Percentiles rank a stretch among this genome's conserved stretches.
phyloP scores from a whole-genome alignment of 352 stramenopile genomes.

The Pythium periplocum region DNA sequence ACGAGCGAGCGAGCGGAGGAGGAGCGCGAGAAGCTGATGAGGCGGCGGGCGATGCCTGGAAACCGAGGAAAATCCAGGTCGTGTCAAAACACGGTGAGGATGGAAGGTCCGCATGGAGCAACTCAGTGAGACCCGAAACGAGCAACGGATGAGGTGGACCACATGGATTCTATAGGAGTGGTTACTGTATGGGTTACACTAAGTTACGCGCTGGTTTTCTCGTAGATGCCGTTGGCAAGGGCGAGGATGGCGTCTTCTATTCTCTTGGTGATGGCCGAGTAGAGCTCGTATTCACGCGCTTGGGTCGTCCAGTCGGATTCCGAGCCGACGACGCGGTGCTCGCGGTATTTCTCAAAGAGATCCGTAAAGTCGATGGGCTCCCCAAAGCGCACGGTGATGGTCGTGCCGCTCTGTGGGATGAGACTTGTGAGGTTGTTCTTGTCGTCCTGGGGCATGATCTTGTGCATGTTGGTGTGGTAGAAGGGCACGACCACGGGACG shows the following conservation, averaged over 20 bases:
- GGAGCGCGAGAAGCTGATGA: background rate
- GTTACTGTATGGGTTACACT: too few species aligned
- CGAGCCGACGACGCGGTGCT: constrained; percentile 38
- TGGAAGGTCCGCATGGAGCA: too few species aligned
- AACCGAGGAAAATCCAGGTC: background rate
- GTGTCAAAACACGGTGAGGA: constrained; percentile 5
- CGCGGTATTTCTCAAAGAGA: constrained; percentile 57
- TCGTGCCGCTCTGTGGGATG: constrained; percentile 42
- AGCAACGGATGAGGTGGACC: too few species aligned
- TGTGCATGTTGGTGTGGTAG: constrained; percentile 86
- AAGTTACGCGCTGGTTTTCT: background rate
- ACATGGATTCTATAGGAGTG: too few species aligned
- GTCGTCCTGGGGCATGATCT: constrained; percentile 83
- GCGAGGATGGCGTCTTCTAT: constrained; percentile 73
- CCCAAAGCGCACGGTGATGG: constrained; percentile 57
- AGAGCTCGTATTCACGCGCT: constrained; percentile 59
- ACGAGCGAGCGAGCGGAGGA: background rate
- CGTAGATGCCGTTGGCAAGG: constrained; percentile 35
- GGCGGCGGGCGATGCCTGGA: background rate
- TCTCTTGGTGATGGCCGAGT: constrained; percentile 81
- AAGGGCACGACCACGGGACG: constrained; percentile 76
- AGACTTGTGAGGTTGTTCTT: constrained; percentile 65
- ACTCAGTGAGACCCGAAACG: too few species aligned
- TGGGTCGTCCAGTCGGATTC: constrained; percentile 47
- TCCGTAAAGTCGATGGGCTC: constrained; percentile 80